phyloP scores from a whole-genome alignment of 2,329 filamentous ascomycete species.

The Trichoderma koningiopsis region DNA sequence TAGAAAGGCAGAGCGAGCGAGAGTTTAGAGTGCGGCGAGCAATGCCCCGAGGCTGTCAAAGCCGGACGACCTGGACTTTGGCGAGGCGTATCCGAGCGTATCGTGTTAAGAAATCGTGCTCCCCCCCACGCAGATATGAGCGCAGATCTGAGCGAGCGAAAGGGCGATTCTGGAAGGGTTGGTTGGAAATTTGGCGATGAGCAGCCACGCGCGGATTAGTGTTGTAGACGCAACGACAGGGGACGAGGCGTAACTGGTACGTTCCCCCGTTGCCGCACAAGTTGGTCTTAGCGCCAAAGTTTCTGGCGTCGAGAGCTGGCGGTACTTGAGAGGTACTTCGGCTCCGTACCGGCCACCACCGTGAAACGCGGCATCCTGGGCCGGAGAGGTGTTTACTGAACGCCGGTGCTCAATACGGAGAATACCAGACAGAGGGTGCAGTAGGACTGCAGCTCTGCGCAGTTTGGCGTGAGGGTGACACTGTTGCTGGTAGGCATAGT shows the following conservation, averaged over 20 bases:
- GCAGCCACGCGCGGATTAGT: constrained; percentile 16
- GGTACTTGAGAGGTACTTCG: not conserved
- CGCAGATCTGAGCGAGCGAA: constrained; percentile 19
- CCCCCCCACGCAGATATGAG: constrained; percentile 17
- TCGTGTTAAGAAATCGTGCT: not conserved
- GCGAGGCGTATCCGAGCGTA: constrained; percentile 1
- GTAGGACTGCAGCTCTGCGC: not conserved
- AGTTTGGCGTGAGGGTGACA: not conserved
- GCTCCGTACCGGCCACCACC: not conserved
- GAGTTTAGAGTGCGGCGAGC: not conserved
- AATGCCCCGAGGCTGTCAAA: not conserved
- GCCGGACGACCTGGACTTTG: not conserved
- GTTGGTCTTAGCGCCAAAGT: not conserved
- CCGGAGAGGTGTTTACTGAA: not conserved
- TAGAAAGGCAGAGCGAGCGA: not conserved
- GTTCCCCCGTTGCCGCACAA: not conserved
- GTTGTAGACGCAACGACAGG: not conserved
- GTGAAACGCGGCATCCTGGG: not conserved
- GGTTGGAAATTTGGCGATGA: constrained; percentile 16
- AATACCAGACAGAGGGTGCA: not conserved
- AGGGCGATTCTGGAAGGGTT: constrained; percentile 24
- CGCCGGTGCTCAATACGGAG: not conserved
- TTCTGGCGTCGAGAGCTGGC: not conserved
- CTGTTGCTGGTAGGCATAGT: not conserved
- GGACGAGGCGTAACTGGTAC: not conserved